Evolutionary conservation across 2,329 filamentous ascomycete species (phyloP).

Genomic region (Neofusicoccum umdonicola): DNA sequence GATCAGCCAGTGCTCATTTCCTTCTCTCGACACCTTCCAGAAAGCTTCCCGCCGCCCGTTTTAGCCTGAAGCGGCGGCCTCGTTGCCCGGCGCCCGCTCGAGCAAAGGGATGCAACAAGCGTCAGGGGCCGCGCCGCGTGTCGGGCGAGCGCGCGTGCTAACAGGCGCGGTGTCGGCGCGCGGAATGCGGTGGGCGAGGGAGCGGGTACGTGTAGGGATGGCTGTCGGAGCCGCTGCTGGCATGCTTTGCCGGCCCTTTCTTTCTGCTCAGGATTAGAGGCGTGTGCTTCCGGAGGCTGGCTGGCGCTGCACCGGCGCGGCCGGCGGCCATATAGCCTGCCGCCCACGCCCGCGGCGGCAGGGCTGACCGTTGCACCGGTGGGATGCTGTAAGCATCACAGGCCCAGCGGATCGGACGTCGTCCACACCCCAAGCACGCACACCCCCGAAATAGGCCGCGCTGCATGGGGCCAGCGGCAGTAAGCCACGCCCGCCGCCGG

Average conservation of each 20-base stretch:
- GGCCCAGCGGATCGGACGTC: background rate
- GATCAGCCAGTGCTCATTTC: constrained; percentile 10
- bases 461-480: background rate
- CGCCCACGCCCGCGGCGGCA: background rate
- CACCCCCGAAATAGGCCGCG: background rate
- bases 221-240: background rate
- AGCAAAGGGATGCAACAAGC: background rate
- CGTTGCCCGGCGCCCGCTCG: no score
- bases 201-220: constrained; percentile 8
- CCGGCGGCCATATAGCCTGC: background rate
- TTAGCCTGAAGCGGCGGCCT: constrained; percentile 8
- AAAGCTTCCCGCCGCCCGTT: constrained; percentile 7
- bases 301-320: background rate
- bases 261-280: background rate
- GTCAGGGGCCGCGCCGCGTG: constrained; percentile 1
- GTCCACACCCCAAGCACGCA: background rate
- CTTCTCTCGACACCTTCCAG: background rate
- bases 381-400: constrained; percentile 1
- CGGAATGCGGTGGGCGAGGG: constrained; percentile 3
- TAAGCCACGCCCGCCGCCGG: background rate
- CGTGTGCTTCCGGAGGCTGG: background rate
- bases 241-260: constrained; percentile 9
- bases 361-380: constrained; percentile 10
- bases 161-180: constrained; percentile 4
- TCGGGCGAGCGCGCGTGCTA: background rate